phyloP scores from a whole-genome alignment of 106 monocot genomes.

The Agapanthus africanus region DNA sequence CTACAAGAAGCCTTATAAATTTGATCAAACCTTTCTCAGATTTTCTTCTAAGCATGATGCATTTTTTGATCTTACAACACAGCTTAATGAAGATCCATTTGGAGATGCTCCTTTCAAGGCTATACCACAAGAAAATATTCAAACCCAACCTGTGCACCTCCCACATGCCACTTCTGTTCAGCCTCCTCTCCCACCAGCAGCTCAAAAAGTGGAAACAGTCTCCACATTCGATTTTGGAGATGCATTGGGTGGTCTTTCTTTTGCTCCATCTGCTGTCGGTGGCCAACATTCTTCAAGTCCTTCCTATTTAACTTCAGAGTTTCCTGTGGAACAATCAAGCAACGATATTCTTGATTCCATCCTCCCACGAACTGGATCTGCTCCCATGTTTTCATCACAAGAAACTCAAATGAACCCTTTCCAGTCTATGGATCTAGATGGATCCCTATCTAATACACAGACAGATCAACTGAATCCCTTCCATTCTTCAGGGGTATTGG shows the following conservation, averaged over 20 bases:
- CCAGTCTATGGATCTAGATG: constrained; percentile 5
- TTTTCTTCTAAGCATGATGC: background rate
- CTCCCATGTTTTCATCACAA: constrained; percentile 10
- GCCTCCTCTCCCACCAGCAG: constrained; percentile 1
- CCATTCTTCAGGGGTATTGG: background rate
- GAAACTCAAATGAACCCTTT: constrained; percentile 2
- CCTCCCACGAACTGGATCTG: constrained; percentile 6
- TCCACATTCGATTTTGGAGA: constrained; percentile 26
- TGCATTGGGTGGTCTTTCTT: constrained; percentile 10
- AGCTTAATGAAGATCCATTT: constrained; percentile 41
- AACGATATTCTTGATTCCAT: constrained; percentile 23
- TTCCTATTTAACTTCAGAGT: constrained; percentile 6
- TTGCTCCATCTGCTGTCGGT: constrained; percentile 4
- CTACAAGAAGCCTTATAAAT: background rate
- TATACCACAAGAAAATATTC: constrained; percentile 15
- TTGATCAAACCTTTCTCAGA: background rate
- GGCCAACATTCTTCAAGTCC: constrained; percentile 2
- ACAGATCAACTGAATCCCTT: constrained; percentile 13
- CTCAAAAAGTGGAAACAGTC: constrained; percentile 5
- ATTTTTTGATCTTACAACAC: constrained; percentile 7
- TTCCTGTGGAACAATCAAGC: constrained; percentile 11
- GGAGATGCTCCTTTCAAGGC: constrained; percentile 48
- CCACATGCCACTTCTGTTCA: constrained; percentile 5
- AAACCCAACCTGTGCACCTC: constrained; percentile 12
- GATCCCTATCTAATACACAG: background rate